Percentiles rank a stretch among this genome's conserved stretches.
phyloP scores from a whole-genome alignment of 768 basidiomycete genomes.

The Suillus americanus region DNA sequence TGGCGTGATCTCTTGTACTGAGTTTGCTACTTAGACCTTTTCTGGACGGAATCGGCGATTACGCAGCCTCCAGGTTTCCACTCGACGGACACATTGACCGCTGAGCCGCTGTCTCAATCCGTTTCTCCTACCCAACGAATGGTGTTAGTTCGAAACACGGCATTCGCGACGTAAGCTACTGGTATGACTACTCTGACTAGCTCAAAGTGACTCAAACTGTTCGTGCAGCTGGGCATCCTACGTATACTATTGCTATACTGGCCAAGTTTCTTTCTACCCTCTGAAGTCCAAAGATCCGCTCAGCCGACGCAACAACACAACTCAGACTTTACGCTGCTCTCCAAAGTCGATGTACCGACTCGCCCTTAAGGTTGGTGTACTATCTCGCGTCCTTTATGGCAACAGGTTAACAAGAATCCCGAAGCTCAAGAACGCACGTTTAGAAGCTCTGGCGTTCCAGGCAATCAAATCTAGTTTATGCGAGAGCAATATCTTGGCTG shows the following conservation, averaged over 20 bases:
- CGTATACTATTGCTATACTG: constrained; percentile 31
- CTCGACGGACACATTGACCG: background rate
- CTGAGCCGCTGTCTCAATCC: constrained; percentile 16
- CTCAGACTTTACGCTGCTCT: constrained; percentile 21
- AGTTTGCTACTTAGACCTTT: background rate
- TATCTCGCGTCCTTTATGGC: background rate
- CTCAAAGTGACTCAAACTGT: background rate
- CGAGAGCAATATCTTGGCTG: constrained; percentile 25
- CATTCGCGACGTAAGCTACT: constrained; percentile 26
- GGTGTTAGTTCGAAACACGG: constrained; percentile 29
- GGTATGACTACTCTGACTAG: background rate
- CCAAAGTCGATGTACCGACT: constrained; percentile 41
- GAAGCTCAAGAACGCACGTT: background rate
- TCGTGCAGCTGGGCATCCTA: constrained; percentile 25
- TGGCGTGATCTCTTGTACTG: background rate
- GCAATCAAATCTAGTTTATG: constrained; percentile 24
- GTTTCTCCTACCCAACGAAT: constrained; percentile 22
- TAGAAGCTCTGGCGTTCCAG: constrained; percentile 14
- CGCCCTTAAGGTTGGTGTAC: constrained; percentile 21
- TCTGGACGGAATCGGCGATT: background rate
- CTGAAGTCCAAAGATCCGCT: constrained; percentile 19
- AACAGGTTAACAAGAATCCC: background rate
- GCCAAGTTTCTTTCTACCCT: constrained; percentile 24
- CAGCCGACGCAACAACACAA: background rate
- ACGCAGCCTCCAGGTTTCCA: background rate